Evolutionary conservation across 2,329 filamentous ascomycete genomes (phyloP), one percentile per base, ranked within the genome.

Genomic region (Teratosphaeria zuluensis): DNA sequence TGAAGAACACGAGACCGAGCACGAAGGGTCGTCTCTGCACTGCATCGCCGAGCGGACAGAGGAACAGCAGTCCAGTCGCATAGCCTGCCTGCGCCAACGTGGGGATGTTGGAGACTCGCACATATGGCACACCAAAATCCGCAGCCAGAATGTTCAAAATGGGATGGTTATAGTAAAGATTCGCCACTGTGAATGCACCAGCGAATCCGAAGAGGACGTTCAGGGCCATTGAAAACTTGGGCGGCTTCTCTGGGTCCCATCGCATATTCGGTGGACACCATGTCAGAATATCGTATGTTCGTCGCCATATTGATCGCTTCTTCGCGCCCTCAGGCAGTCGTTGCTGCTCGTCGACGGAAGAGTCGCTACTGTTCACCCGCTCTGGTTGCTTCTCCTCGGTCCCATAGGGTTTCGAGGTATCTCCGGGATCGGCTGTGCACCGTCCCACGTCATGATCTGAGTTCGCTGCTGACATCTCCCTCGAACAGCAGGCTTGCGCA

Each of bases 1-100:
- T 92, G 57, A 86, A 80, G 35, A 84, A 79, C 1, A 73, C 70
- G 4, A 94, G 75, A 0, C 75, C 72, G 2, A 92, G 76, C 28
- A 91, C 87, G 65, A 90, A 89, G 0, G 84, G 83, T 46, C 89
- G 76, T 28, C 89, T 78, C 31, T 79, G 80, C 6, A 92, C 70
- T 48, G 84, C 65, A 63, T 94, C 90, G 0, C 88, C 89, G 1
- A 92, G 71, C 0, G 90, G 89, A 67, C 89, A 89, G 9, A 94
- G 75, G 61, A 92, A 84, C 16, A 92, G 73, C 21, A 94, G 70
- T 0, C 89, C 89, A 0, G 78, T 78, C 0, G 88, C 89, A 72
- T 94, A 94, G 1, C 89, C 89, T 1, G 88, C 86, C 70, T 94
- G 90, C 72, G 88, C 84, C 51, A 91, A 75, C 0, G 89, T 92